phyloP scores from a whole-genome alignment of 2,329 filamentous ascomycete species.

The Sporothrix protearum region DNA sequence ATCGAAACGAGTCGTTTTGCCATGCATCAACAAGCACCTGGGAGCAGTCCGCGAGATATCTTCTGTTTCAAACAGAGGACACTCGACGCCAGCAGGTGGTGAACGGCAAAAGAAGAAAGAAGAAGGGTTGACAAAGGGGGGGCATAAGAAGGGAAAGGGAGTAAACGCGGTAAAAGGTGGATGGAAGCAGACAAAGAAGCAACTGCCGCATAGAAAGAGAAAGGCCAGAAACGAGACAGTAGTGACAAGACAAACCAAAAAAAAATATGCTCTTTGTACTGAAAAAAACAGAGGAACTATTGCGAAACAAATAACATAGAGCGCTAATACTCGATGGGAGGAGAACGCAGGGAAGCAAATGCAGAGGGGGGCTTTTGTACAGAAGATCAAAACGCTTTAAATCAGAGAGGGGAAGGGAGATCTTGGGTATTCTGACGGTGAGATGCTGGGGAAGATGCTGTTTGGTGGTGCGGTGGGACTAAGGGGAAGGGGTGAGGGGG shows the following conservation, averaged over 20 bases:
- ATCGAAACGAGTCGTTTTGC: neutral
- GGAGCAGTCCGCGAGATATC: constrained; percentile 8
- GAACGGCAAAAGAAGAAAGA: neutral
- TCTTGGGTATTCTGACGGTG: neutral
- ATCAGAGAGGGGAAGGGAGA: neutral
- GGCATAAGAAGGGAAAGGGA: neutral
- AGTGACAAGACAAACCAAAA: neutral
- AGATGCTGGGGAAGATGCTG: neutral
- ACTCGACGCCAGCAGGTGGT: neutral
- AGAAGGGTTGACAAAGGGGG: neutral
- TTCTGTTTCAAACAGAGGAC: neutral
- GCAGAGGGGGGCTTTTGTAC: neutral
- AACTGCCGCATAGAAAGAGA: neutral
- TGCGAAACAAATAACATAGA: neutral
- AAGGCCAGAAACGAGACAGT: neutral
- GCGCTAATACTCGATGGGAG: neutral
- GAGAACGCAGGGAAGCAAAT: neutral
- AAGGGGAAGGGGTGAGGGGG: neutral
- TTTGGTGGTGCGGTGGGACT: neutral
- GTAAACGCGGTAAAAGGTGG: neutral
- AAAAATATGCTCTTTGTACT: neutral
- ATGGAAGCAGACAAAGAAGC: neutral
- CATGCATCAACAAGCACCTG: neutral
- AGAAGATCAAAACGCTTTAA: neutral
- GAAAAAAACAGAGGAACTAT: neutral